These are phyloP conservation scores for Teratosphaeriaceae sp. DNA, from an alignment of 2,329 filamentous ascomycete genomes.

Conservation along the genomic window DNA sequence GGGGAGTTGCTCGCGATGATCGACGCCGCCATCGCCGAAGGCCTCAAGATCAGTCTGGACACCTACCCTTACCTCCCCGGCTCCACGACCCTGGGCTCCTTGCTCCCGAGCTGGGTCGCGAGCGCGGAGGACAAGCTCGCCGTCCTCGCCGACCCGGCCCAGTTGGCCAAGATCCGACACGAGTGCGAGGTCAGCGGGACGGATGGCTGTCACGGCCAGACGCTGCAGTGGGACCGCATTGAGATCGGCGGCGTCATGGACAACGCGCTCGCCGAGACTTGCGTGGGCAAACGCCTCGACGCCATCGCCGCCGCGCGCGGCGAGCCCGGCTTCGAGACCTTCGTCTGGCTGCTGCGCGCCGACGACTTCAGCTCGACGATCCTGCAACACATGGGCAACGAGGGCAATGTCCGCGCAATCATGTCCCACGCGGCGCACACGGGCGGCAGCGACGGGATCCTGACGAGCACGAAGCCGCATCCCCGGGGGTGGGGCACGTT, in stretches of 20 bases:
- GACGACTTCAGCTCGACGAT: slow-evolving; percentile 24
- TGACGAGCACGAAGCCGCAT: slow-evolving; percentile 24
- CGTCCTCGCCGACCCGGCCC: slow-evolving; percentile 15
- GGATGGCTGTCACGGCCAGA: slow-evolving; percentile 23
- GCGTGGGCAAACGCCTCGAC: slow-evolving; percentile 22
- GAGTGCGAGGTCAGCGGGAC: slow-evolving; percentile 19
- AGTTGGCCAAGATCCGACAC: slow-evolving; percentile 18
- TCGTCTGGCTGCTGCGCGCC: slow-evolving; percentile 20
- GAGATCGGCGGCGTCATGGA: slow-evolving; percentile 24
- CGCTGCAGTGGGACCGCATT: slow-evolving; percentile 21
- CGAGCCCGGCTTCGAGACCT: slow-evolving; percentile 21
- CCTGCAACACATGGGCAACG: slow-evolving; percentile 22
- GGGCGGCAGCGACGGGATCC: slow-evolving; percentile 22
- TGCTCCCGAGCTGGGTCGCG: slow-evolving; percentile 20
- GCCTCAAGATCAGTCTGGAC: slow-evolving; percentile 20
- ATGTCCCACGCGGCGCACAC: slow-evolving; percentile 23
- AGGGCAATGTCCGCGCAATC: slow-evolving; percentile 22
- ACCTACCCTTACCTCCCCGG: slow-evolving; percentile 26
- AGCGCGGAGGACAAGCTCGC: slow-evolving; percentile 16
- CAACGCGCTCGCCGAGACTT: slow-evolving; percentile 10
- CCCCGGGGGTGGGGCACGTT: slow-evolving; percentile 26
- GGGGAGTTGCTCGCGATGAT: slow-evolving; percentile 22
- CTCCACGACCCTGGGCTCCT: slow-evolving; percentile 19
- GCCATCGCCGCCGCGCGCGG: slow-evolving; percentile 18
- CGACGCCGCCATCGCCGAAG: slow-evolving; percentile 19